These are phyloP conservation scores for Termitomyces titanicus DNA, from an alignment of 768 basidiomycete genomes.

Conservation along the genomic window DNA sequence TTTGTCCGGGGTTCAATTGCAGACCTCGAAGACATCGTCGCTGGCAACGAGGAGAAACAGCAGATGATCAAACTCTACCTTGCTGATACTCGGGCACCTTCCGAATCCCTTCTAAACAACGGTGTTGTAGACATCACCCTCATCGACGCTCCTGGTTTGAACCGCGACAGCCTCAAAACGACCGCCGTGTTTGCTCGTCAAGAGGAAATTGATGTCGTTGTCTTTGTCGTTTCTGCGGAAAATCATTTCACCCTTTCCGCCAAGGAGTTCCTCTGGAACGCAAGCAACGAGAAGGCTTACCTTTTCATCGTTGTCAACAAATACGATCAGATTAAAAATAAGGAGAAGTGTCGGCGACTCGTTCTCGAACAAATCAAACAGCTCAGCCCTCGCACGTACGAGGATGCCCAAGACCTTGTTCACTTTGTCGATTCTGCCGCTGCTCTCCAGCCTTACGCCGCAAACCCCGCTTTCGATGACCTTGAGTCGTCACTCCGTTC, in stretches of 20 bases:
- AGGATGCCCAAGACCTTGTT: conserved; percentile 89
- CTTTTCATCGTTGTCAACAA: conserved; percentile 99
- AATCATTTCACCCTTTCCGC: conserved; percentile 98
- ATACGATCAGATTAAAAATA: conserved; percentile 93
- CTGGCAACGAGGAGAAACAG: conserved; percentile 67
- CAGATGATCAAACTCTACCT: conserved; percentile 88
- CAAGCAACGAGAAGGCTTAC: conserved; percentile 96
- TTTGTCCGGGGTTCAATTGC: conserved; percentile 64
- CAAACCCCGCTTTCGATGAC: conserved; percentile 74
- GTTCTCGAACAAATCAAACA: conserved; percentile 94
- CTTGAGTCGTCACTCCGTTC: conserved; percentile 89
- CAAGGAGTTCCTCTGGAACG: conserved; percentile 89
- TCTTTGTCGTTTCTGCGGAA: conserved; percentile 96
- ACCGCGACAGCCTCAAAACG: conserved; percentile 92
- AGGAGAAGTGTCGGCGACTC: conserved; percentile 83
- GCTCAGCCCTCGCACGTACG: conserved; percentile 88
- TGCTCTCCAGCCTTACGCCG: conserved; percentile 62
- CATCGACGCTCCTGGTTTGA: conserved; percentile 97
- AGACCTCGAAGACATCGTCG: conserved; percentile 77
- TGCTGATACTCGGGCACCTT: conserved; percentile 70
- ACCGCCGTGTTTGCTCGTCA: conserved; percentile 94
- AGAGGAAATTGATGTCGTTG: conserved; percentile 97
- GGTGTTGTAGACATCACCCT: conserved; percentile 97
- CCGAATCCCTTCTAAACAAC: conserved; percentile 87
- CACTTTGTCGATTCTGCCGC: conserved; percentile 95